Base-by-base conservation (phyloP, 768 basidiomycete genomes). In the Lentinula aciculospora region DNA sequence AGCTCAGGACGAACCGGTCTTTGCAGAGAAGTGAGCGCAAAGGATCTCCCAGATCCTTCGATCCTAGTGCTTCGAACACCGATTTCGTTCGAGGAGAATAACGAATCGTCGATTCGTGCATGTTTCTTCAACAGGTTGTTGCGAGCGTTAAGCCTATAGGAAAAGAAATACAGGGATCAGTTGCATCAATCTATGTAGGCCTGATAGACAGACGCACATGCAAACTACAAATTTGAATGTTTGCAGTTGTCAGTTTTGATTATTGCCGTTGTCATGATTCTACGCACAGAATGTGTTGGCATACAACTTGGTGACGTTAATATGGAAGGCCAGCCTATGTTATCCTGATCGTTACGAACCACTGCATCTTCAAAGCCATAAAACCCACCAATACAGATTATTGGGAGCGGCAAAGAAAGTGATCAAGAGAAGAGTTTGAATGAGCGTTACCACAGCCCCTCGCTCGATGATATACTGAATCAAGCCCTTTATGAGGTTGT, bases 271-370 rank as follows among this genome's bases (percentile, higher is more conserved):
- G n/a, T n/a, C n/a, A n/a, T 27, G 19, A 21, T 15, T 2, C n/a
- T 23, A 40, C 78, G 70, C 55, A 79, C 78, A 79, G 64, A 79
- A 79, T 1, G 77, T 78, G 59, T 79, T 79, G 17, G 74, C 77
- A 60, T 80, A 80, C 7, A 80, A 66, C 45, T 75, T 78, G 4
- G 77, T 79, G 8, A 78, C 74, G 56, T 77, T 78, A 58, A 78
- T 68, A 58, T 80, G 77, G 58, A 80, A 72, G 0, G 77, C 74
- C 48, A 80, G 65, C 78, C 78, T 79, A 51, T 36, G 23, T 40
- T 9, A 29, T 47, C 4, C 4, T 7, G 9, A 15, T n/a, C n/a
- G n/a, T n/a, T n/a, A n/a, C n/a, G 17, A 15, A n/a, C 54, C 19
- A 36, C n/a, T 40, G 21, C 23, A 28, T 48, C 49, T 27, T 27